A percentile compares a stretch with the other conserved stretches of the same genome.
Evolutionary conservation across 2,329 filamentous ascomycete species (phyloP).

Genomic region (Penicillium sp.): DNA sequence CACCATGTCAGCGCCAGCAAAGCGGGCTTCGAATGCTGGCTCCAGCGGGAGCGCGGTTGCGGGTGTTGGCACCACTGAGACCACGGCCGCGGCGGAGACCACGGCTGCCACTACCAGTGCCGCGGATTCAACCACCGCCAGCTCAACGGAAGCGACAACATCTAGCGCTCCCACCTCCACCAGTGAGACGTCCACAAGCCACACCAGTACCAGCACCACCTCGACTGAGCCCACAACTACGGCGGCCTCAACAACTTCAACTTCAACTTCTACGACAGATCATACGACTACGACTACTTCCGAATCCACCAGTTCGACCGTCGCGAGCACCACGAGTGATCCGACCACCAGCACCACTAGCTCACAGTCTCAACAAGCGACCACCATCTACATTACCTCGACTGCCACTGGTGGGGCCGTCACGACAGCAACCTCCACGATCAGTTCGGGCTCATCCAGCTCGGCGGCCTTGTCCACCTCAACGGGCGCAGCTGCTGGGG

Average conservation of each 20-base stretch:
- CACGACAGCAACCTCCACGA: conserved; percentile 12
- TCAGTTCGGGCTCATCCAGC: conserved; percentile 16
- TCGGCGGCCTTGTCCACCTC: conserved; percentile 28
- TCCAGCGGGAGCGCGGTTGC: conserved; percentile 5
- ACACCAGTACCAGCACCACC: conserved; percentile 12
- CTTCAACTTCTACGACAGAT: conserved; percentile 21
- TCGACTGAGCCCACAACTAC: conserved; percentile 17
- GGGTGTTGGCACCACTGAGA: neutral
- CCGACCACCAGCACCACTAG: neutral
- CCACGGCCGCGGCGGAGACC: neutral
- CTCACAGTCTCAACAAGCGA: conserved; percentile 5
- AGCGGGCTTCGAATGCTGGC: neutral
- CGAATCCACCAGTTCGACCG: conserved; percentile 11
- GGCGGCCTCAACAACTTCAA: conserved; percentile 1
- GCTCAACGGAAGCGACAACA: neutral
- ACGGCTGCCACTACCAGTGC: conserved; percentile 1
- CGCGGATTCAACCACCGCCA: conserved; percentile 4
- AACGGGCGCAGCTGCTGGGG: conserved; percentile 22
- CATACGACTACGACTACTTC: conserved; percentile 17
- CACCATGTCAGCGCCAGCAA: neutral
- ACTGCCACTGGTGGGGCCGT: conserved; percentile 5
- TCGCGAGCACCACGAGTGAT: conserved; percentile 11
- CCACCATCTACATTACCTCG: conserved; percentile 9
- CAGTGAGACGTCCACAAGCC: conserved; percentile 8
- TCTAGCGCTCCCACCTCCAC: conserved; percentile 8